phyloP scores from a whole-genome alignment of 352 stramenopile species.

The Globisporangium middletonii region DNA sequence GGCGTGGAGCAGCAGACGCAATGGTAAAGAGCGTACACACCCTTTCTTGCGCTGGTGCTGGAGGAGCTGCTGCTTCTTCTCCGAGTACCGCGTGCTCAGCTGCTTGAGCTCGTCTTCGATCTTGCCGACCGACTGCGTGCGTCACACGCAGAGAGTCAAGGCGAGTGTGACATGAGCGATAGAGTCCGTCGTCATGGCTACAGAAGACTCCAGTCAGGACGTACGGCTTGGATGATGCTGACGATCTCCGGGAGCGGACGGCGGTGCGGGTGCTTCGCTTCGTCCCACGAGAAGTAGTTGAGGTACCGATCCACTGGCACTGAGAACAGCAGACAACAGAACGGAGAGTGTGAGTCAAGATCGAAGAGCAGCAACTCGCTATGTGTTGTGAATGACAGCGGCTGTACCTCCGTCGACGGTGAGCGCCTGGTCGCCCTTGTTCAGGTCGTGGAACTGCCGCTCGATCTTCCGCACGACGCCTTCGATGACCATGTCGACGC shows the following conservation, averaged over 20 bases:
- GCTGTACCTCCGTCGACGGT: conserved; percentile 73
- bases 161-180: too few species aligned
- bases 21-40: conserved; percentile 15
- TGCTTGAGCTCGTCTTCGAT: conserved; percentile 98
- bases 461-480: conserved; percentile 96
- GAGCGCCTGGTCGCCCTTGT: conserved; percentile 78
- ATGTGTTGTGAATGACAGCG: neutral
- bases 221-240: conserved; percentile 86
- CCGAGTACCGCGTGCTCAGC: conserved; percentile 88
- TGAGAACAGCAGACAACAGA: conserved; percentile 5
- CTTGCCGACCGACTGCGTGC: conserved; percentile 77
- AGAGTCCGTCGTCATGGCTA: neutral
- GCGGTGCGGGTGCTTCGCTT: conserved; percentile 96
- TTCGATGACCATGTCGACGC: conserved; percentile 94
- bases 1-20: neutral
- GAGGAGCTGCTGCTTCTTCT: conserved; percentile 91
- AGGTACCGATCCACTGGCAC: conserved; percentile 93
- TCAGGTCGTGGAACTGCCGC: conserved; percentile 93
- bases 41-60: conserved; percentile 92
- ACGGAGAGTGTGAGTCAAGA: neutral
- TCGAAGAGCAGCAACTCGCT: neutral
- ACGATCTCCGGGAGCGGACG: conserved; percentile 96
- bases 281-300: conserved; percentile 97
- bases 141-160: conserved; percentile 4
- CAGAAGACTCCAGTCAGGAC: neutral